Conservation (phyloP, 2,329 filamentous ascomycete genomes). For the Aspergillus fumigatus region DNA sequence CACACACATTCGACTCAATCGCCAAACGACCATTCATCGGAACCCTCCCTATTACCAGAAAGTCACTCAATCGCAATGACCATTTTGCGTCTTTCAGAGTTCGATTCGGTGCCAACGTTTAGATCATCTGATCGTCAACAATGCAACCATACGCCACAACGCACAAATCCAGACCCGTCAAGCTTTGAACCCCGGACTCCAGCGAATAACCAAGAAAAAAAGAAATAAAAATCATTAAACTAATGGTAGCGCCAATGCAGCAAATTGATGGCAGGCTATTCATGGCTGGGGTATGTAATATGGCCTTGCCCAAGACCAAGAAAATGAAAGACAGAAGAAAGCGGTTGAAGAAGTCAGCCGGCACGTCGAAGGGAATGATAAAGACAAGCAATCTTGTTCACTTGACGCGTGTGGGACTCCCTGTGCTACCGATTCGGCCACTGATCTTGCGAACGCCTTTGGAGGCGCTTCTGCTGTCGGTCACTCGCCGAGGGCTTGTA, state of each 20-base stretch:
- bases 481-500: constrained; percentile 45
- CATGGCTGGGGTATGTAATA: constrained; percentile 13
- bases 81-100: constrained; percentile 9
- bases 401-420: constrained; percentile 31
- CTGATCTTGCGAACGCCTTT: constrained; percentile 44
- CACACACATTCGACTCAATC: constrained; percentile 4
- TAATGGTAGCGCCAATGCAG: constrained; percentile 19
- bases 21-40: constrained; percentile 2
- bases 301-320: constrained; percentile 10
- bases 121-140: constrained; percentile 18
- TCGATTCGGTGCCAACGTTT: constrained; percentile 15
- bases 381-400: constrained; percentile 4
- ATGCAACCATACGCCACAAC: constrained; percentile 24
- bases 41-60: constrained; percentile 1
- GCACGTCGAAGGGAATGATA: not conserved
- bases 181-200: constrained; percentile 18
- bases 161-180: constrained; percentile 20
- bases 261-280: constrained; percentile 17
- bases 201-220: constrained; percentile 12
- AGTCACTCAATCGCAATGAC: not conserved
- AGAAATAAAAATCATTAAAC: constrained; percentile 9
- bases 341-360: not conserved
- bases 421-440: constrained; percentile 42
- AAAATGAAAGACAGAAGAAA: constrained; percentile 4
- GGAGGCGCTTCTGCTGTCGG: constrained; percentile 35